Conservation (phyloP, 83 land plant species). For the Thuja plicata region DNA sequence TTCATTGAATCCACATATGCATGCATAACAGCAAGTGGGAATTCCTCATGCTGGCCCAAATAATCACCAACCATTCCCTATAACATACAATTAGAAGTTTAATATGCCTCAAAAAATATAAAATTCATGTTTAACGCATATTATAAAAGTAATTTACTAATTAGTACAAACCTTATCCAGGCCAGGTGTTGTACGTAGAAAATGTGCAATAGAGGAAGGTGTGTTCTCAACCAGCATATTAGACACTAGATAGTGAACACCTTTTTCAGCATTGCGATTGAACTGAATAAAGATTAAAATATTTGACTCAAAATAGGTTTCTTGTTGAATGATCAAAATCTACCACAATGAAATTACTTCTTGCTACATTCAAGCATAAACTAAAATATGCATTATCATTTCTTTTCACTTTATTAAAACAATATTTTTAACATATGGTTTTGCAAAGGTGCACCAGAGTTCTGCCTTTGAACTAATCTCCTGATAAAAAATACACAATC, state of each 20-base stretch:
- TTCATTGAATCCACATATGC: constrained; percentile 96
- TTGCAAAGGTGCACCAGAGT: background rate
- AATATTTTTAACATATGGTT: background rate
- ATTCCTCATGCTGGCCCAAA: constrained; percentile 95
- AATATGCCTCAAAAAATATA: background rate
- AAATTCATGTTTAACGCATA: background rate
- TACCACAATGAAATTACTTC: background rate
- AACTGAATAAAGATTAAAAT: constrained; percentile 53
- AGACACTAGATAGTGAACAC: constrained; percentile 62
- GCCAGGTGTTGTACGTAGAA: constrained; percentile 65
- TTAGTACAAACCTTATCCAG: constrained; percentile 71
- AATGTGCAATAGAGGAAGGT: constrained; percentile 76
- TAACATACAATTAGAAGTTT: constrained; percentile 1
- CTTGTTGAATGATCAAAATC: background rate
- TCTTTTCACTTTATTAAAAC: background rate
- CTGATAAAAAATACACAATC: constrained; percentile 5
- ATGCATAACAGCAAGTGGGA: constrained; percentile 97
- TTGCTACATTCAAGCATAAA: background rate
- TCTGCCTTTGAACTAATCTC: background rate
- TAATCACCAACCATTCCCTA: constrained; percentile 95
- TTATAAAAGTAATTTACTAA: background rate
- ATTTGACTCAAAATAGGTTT: background rate
- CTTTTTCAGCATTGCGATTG: constrained; percentile 80
- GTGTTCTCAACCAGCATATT: constrained; percentile 74
- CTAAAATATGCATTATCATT: background rate